Conservation (phyloP, 805 yeast genomes). For the Suhomyces sp. region DNA sequence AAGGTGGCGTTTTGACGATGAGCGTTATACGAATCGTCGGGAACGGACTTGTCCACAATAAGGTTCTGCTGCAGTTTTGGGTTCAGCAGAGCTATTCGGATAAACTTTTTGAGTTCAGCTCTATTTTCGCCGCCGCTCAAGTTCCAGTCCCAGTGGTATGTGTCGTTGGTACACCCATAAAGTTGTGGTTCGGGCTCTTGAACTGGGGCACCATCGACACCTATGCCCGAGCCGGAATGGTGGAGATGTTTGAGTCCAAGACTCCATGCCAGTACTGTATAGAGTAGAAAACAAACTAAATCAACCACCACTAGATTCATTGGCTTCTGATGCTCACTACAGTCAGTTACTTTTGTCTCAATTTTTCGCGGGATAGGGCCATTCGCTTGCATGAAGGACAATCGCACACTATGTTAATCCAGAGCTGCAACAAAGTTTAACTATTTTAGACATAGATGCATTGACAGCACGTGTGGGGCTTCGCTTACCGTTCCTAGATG, state of each 20-base stretch:
- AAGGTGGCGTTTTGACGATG: conserved; percentile 58
- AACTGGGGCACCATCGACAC: not conserved
- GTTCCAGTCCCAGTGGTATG: not conserved
- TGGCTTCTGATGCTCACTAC: not conserved
- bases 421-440: not conserved
- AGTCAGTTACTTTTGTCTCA: not conserved
- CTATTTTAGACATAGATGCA: not conserved
- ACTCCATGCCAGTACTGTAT: not conserved
- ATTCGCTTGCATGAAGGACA: not conserved
- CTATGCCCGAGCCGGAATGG: not conserved
- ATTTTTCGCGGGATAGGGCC: not conserved
- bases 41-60: conserved; percentile 5
- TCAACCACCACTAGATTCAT: not conserved
- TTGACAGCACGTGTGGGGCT: not conserved
- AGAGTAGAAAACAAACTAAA: not conserved
- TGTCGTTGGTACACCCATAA: not conserved
- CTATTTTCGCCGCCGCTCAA: not conserved
- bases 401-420: not conserved
- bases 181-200: not conserved
- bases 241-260: not conserved
- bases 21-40: not conserved
- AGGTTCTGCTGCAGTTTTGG: not conserved
- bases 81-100: not conserved
- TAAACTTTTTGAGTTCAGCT: not conserved
- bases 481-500: not conserved